A percentile compares a stretch with the other conserved stretches of the same genome.
Evolutionary conservation across 2,329 filamentous ascomycete species (phyloP).

Genomic region (Bipolaris cookei): DNA sequence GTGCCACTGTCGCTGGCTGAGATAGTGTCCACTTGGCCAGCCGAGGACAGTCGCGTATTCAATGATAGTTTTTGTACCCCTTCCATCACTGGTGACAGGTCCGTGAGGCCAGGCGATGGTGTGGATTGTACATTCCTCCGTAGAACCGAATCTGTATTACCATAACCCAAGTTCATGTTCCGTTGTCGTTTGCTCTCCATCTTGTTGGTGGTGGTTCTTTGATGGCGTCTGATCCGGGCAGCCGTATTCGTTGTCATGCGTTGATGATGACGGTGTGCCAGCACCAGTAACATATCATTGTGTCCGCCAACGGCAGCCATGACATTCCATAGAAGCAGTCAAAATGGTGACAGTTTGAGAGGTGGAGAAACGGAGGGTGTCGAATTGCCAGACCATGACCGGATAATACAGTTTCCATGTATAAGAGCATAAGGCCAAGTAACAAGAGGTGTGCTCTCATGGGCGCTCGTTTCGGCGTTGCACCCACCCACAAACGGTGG

Average conservation of each 20-base stretch:
- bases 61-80: neutral
- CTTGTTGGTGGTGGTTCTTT: neutral
- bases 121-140: neutral
- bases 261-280: constrained; percentile 4
- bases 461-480: constrained; percentile 11
- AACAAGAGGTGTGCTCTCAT: constrained; percentile 7
- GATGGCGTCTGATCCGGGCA: neutral
- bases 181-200: neutral
- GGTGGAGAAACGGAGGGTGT: neutral
- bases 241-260: neutral
- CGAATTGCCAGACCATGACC: constrained; percentile 1
- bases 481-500: constrained; percentile 1
- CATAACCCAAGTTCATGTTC: neutral
- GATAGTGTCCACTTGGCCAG: neutral
- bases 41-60: neutral
- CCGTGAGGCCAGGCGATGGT: neutral
- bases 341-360: constrained; percentile 1
- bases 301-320: constrained; percentile 11
- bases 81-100: neutral
- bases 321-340: constrained; percentile 4
- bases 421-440: constrained; percentile 1
- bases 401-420: constrained; percentile 6
- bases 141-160: neutral
- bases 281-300: constrained; percentile 8
- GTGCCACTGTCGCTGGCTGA: neutral